Base-by-base conservation (phyloP, 441 rosid genomes). In the Caryocar brasiliense region DNA sequence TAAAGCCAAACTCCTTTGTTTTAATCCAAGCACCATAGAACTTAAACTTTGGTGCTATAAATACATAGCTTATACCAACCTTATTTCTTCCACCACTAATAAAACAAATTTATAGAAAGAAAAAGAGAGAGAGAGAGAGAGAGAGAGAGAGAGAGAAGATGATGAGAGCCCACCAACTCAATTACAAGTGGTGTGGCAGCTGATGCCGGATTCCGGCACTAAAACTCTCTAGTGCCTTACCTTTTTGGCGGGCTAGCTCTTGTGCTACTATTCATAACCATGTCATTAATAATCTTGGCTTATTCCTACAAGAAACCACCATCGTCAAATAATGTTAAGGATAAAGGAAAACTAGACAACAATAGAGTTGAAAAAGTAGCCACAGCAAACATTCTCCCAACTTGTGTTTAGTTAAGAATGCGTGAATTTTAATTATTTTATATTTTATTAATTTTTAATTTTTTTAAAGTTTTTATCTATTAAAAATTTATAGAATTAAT, bases 251-350 rank as follows among this genome's bases (percentile, higher is more conserved):
- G 80, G 2, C 42, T 85, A 51, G 81, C 69, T 2, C 24, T 76
- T 22, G 67, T 79, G 86, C 17, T 86, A 18, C 77, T 67, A 21
- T 73, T 83, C 34, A 57, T 86, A 20, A 58, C 68, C 1, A 18
- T 76, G 14, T 71, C 86, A n/a, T 40, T 81, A 52, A 8, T 76
- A 2, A 58, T 77, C 33, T 73, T 86, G 9, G 85, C 79, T 58
- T 83, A 82, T 38, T 81, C 79, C 8, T 56, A 46, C 56, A 40
- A 56, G 38, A 51, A 49, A 32, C 4, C 61, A 14, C 5, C 40
- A 1, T 7, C 70, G 7, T n/a, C n/a, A n/a, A n/a, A n/a, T n/a
- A n/a, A n/a, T n/a, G n/a, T n/a, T 2, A 69, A 42, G 5, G 65
- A 23, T 3, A 67, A 60, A 41, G 73, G 68, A 14, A 63, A 66